phyloP scores from a whole-genome alignment of 148 eudicot species.

The Camellia sinensis region DNA sequence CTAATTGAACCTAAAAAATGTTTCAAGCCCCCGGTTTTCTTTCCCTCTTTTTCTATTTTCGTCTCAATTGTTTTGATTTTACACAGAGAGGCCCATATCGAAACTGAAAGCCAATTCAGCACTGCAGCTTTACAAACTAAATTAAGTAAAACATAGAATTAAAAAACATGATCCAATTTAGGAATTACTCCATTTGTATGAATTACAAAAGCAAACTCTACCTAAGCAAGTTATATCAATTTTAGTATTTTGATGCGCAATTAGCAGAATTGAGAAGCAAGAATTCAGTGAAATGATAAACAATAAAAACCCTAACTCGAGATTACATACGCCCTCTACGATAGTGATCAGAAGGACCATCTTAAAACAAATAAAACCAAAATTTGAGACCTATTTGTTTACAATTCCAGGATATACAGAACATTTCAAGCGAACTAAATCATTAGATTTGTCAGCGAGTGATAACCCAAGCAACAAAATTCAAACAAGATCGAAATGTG shows the following conservation, averaged over 20 bases:
- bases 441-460: too few relatives aligned
- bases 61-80: background rate
- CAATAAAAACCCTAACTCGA: background rate
- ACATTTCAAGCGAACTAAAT: background rate
- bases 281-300: background rate
- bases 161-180: background rate
- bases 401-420: background rate
- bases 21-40: background rate
- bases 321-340: background rate
- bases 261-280: background rate
- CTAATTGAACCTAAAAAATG: background rate
- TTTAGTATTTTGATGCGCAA: background rate
- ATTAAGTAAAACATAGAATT: background rate
- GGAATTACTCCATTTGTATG: background rate
- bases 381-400: background rate
- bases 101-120: background rate
- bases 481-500: background rate
- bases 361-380: background rate
- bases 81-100: background rate
- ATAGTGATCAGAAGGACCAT: background rate
- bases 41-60: background rate
- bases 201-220: too few relatives aligned
- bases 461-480: too few relatives aligned
- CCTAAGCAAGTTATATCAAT: too few relatives aligned
- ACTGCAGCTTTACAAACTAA: background rate